phyloP scores from a whole-genome alignment of 2,329 filamentous ascomycete species.

The Microdochium bolleyi region DNA sequence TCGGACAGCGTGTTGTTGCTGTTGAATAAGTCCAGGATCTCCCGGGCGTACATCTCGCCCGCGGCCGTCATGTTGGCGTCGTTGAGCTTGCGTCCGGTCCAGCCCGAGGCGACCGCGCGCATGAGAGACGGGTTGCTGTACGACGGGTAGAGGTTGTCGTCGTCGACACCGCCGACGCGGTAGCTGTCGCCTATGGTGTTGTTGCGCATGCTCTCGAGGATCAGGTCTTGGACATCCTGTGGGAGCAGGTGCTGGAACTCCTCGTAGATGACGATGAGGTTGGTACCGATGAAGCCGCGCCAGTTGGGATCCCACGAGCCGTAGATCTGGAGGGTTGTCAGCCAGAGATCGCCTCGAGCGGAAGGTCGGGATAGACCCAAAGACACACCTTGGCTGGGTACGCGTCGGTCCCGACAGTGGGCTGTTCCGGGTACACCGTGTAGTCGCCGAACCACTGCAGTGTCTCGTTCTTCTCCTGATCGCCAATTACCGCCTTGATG shows the following conservation, averaged over 20 bases:
- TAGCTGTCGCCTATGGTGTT: slow-evolving; percentile 41
- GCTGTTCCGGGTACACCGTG: slow-evolving; percentile 37
- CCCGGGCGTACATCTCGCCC: slow-evolving; percentile 35
- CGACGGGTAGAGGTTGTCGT: slow-evolving; percentile 43
- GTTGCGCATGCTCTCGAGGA: slow-evolving; percentile 37
- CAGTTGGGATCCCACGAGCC: slow-evolving; percentile 45
- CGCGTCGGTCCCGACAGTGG: slow-evolving; percentile 32
- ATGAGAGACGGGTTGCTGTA: slow-evolving; percentile 42
- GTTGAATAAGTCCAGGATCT: slow-evolving; percentile 41
- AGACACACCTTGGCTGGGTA: slow-evolving; percentile 27
- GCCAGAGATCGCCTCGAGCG: background rate
- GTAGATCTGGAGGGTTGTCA: slow-evolving; percentile 21
- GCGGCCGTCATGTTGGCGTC: slow-evolving; percentile 41
- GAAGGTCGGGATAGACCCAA: background rate
- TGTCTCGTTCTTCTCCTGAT: slow-evolving; percentile 32
- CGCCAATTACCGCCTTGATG: slow-evolving; percentile 33
- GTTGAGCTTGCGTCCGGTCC: slow-evolving; percentile 34
- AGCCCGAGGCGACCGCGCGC: slow-evolving; percentile 40
- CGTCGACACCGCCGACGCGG: slow-evolving; percentile 41
- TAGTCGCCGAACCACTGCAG: slow-evolving; percentile 39
- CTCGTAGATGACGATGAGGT: slow-evolving; percentile 39
- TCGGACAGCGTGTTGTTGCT: slow-evolving; percentile 35
- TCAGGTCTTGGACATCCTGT: slow-evolving; percentile 14
- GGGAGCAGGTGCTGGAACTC: slow-evolving; percentile 32
- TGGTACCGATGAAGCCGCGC: slow-evolving; percentile 43